Conservation (phyloP, 2,329 filamentous ascomycete species). For the Diaporthe sp. region DNA sequence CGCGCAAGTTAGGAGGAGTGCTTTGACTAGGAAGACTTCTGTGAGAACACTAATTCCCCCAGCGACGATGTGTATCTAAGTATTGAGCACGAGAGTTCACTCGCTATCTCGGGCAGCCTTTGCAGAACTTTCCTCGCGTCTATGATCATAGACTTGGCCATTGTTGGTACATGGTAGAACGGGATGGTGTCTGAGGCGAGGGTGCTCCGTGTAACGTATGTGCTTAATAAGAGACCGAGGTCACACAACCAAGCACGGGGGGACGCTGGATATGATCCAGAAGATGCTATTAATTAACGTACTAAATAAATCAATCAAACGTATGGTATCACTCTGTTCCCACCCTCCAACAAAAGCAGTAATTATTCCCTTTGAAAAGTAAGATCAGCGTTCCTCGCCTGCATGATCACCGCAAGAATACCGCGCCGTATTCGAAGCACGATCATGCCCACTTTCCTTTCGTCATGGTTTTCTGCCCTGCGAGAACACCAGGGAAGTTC, state of each 20-base stretch:
- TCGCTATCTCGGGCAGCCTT: too few relatives aligned
- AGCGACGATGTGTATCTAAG: too few relatives aligned
- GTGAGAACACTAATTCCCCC: too few relatives aligned
- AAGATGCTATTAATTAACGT: neutral
- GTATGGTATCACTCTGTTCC: slow-evolving; percentile 3
- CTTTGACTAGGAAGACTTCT: too few relatives aligned
- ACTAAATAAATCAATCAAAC: neutral
- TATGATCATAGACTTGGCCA: too few relatives aligned
- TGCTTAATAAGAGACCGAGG: neutral
- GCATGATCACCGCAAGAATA: neutral
- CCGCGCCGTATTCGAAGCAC: neutral
- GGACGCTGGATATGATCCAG: neutral
- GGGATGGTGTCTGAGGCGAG: neutral
- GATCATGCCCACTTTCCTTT: slow-evolving; percentile 42
- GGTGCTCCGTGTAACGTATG: neutral
- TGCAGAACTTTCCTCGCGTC: too few relatives aligned
- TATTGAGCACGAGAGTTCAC: too few relatives aligned
- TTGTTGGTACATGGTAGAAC: neutral
- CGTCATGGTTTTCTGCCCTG: slow-evolving; percentile 41
- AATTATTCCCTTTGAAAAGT: neutral
- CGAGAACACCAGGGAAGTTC: slow-evolving; percentile 39
- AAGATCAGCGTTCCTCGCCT: neutral
- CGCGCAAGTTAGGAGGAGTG: too few relatives aligned
- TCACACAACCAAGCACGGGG: neutral
- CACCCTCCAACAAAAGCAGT: too few relatives aligned